Evolutionary conservation across 805 yeast species (phyloP).

Genomic region (Starmera pachycereana): DNA sequence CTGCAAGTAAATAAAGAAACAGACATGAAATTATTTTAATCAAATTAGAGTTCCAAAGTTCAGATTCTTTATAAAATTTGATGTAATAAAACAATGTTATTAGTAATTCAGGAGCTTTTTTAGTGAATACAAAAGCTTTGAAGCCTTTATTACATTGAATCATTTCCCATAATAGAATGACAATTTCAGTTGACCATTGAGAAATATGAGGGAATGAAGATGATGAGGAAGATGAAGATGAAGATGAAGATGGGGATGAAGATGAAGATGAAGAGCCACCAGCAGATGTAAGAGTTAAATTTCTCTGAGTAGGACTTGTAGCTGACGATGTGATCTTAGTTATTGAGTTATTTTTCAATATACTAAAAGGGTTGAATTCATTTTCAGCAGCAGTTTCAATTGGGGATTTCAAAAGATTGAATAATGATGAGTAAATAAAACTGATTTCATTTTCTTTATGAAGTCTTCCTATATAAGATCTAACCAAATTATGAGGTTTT

Average conservation of each 20-base stretch:
- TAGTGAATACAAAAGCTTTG: conserved; percentile 31
- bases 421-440: conserved; percentile 36
- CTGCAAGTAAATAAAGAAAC: conserved; percentile 38
- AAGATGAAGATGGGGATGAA: conserved; percentile 7
- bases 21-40: conserved; percentile 43
- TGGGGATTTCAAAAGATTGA: conserved; percentile 38
- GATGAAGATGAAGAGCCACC: conserved; percentile 3
- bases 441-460: conserved; percentile 44
- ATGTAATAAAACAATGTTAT: conserved; percentile 49
- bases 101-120: conserved; percentile 42
- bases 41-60: conserved; percentile 26
- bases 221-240: conserved; percentile 6
- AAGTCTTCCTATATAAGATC: conserved; percentile 42
- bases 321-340: conserved; percentile 1
- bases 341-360: conserved; percentile 12
- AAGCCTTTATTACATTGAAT: conserved; percentile 60
- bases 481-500: conserved; percentile 35
- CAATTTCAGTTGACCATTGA: conserved; percentile 46
- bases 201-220: conserved; percentile 26
- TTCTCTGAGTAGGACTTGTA: conserved; percentile 1
- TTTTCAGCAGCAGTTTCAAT: conserved; percentile 27
- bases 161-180: conserved; percentile 65
- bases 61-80: conserved; percentile 32
- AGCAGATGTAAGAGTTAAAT: background rate
- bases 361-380: conserved; percentile 26